Evolutionary conservation across 192 early-diverging fungal genomes (phyloP), one percentile per base, ranked within the genome.

Genomic region (Diversispora eburnea): DNA sequence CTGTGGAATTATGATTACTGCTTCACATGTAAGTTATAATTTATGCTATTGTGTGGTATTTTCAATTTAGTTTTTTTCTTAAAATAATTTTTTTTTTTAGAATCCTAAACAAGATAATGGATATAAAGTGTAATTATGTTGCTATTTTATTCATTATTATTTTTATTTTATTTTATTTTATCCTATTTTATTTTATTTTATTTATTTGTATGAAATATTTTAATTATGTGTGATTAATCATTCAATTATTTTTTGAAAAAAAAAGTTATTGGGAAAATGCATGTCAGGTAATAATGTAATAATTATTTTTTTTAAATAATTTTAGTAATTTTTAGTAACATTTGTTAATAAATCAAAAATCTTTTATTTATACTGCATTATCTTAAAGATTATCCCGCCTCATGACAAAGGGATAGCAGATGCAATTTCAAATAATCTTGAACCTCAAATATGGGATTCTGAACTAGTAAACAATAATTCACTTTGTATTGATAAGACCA

Each of bases 21-120:
- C 96, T 58, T 95, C 93, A 72, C 93, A 94, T 61, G 82, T 83
- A 78, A 78, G 78, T 74, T 46, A 45, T 3, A 43, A 0, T 63
- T 42, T 39, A 19, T 13, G 25, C 41, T 59, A 33, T 56, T 74
- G 39, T 70, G 4, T 39, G 64, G 33, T 51, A 42, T 49, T 57
- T 58, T 56, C 51, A 5, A 19, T 61, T n/a, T 55, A 8, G 46
- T 61, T 42, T 41, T 10, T 4, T 33, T 33, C 25, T 33, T 33
- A 33, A 33, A 33, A 33, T 33, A 33, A 33, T 33, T 33, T 33
- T 33, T 33, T 33, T 77, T 57, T 20, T n/a, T 77, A 90, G 80
- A 96, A 96, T 73, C 95, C 95, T 20, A 96, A 95, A 80, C 83
- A 92, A 77, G 94, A 96, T 80, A 96, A 96, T 82, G 95, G 95